Conservation (phyloP, 2,329 filamentous ascomycete genomes). For the Sporothrix pseudoabietina region DNA sequence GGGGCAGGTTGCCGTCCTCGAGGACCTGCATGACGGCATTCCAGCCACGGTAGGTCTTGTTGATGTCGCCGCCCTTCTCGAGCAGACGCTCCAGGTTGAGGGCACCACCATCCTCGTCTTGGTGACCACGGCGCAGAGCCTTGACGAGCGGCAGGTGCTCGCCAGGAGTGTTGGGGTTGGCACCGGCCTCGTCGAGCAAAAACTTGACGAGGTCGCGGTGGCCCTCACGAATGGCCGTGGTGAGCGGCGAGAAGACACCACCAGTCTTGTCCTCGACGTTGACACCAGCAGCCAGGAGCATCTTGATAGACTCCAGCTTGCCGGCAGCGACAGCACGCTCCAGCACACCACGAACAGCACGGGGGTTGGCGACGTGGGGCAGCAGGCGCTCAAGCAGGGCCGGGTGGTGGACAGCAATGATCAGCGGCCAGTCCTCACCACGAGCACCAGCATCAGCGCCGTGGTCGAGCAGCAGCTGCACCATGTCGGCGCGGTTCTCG, state of each 20-base stretch:
- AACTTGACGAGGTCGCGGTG: conserved; percentile 59
- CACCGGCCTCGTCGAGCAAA: conserved; percentile 35
- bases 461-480: conserved; percentile 41
- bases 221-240: conserved; percentile 41
- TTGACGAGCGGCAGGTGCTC: conserved; percentile 73
- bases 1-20: conserved; percentile 61
- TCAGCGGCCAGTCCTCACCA: conserved; percentile 61
- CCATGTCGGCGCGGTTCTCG: conserved; percentile 54
- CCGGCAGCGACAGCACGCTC: conserved; percentile 51
- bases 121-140: conserved; percentile 61
- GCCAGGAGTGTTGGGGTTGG: conserved; percentile 50
- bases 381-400: conserved; percentile 56
- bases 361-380: conserved; percentile 56
- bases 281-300: conserved; percentile 65
- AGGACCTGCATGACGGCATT: conserved; percentile 67
- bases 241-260: conserved; percentile 63
- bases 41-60: conserved; percentile 67
- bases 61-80: conserved; percentile 65
- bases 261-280: conserved; percentile 72
- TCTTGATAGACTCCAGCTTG: conserved; percentile 67
- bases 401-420: conserved; percentile 66
- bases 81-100: conserved; percentile 57
- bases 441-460: conserved; percentile 41
- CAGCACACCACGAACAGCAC: conserved; percentile 41
- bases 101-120: conserved; percentile 61